Evolutionary conservation across 306 rosid species (phyloP).

Genomic region (Trifolium pratense): DNA sequence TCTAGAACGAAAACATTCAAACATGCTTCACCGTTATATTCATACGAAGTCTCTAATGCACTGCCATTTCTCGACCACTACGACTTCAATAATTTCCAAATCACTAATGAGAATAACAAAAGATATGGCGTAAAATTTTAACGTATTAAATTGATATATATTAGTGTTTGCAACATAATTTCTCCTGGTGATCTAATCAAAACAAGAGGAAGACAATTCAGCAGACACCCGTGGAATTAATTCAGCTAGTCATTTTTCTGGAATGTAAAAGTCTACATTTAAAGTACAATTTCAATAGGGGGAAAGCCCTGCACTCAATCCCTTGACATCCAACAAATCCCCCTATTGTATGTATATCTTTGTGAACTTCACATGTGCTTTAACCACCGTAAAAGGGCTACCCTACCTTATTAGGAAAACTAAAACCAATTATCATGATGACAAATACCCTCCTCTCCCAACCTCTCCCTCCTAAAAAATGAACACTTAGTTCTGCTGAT

Average conservation of each 20-base stretch:
- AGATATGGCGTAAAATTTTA: constrained; percentile 24
- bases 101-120: constrained; percentile 19
- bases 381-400: constrained; percentile 15
- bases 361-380: constrained; percentile 7
- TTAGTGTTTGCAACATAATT: constrained; percentile 31
- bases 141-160: constrained; percentile 14
- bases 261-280: constrained; percentile 21
- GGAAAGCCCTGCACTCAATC: background rate
- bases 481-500: constrained; percentile 18
- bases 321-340: constrained; percentile 1
- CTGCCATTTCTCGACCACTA: background rate
- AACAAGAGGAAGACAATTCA: background rate
- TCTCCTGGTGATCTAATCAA: constrained; percentile 15
- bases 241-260: constrained; percentile 27
- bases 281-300: constrained; percentile 22
- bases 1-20: background rate
- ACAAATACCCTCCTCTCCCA: background rate
- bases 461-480: background rate
- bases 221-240: constrained; percentile 27
- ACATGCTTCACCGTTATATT: background rate
- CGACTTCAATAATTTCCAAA: background rate
- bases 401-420: constrained; percentile 23
- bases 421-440: background rate
- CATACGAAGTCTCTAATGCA: background rate
- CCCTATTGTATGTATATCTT: background rate